Conservation (phyloP, 768 basidiomycete species). For the Calocybe indica region DNA sequence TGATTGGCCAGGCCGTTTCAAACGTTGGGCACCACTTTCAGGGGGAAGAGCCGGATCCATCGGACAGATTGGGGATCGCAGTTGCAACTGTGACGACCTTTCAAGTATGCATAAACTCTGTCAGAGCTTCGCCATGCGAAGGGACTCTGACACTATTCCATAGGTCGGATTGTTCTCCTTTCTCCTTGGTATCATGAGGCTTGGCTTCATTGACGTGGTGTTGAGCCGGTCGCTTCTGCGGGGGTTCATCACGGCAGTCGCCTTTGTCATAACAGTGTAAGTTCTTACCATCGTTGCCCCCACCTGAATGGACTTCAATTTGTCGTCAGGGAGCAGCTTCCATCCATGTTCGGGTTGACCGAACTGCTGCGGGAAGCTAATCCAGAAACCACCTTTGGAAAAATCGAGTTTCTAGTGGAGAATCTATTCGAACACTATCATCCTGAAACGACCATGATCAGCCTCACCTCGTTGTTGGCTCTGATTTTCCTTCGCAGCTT, state of each 20-base stretch:
- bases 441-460: conserved; percentile 63
- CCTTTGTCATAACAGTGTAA: conserved; percentile 79
- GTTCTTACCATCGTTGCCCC: conserved; percentile 15
- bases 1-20: conserved; percentile 82
- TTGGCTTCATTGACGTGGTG: conserved; percentile 93
- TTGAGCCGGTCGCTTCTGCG: conserved; percentile 83
- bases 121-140: background rate
- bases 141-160: background rate
- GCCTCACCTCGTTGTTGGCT: conserved; percentile 60
- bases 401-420: conserved; percentile 68
- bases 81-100: conserved; percentile 80
- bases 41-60: conserved; percentile 35
- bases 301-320: background rate
- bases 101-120: conserved; percentile 43
- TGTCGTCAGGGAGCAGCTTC: conserved; percentile 62
- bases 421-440: conserved; percentile 54
- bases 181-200: conserved; percentile 76
- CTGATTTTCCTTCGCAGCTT: conserved; percentile 58
- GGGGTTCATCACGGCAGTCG: conserved; percentile 84
- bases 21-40: conserved; percentile 50
- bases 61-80: conserved; percentile 52
- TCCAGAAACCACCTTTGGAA: conserved; percentile 69
- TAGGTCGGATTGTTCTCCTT: conserved; percentile 85
- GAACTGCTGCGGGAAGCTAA: conserved; percentile 46
- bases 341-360: conserved; percentile 84